A percentile compares a stretch with the other conserved stretches of the same genome.
Conservation (phyloP, 768 basidiomycete species). For the Suillus weaverae region DNA sequence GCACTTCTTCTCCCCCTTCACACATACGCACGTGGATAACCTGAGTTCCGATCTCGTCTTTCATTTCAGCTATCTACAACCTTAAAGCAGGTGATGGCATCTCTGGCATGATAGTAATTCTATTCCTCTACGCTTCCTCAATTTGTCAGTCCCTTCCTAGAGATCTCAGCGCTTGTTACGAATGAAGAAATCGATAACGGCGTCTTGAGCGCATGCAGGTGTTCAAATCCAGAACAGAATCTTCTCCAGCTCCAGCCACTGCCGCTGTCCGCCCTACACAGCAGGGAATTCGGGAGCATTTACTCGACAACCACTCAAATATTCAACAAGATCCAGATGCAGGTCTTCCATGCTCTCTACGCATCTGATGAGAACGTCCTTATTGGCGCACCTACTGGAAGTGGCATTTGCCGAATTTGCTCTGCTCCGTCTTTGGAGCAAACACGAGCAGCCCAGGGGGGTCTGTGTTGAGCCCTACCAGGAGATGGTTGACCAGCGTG, state of each 20-base stretch:
- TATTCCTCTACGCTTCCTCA: too few species aligned
- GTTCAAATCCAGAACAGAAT: too few species aligned
- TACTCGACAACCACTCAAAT: constrained; percentile 78
- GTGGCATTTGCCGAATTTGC: constrained; percentile 98
- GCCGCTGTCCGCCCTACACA: constrained; percentile 88
- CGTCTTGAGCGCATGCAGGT: too few species aligned
- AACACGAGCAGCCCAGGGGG: constrained; percentile 74
- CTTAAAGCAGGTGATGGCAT: too few species aligned
- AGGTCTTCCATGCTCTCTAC: constrained; percentile 97
- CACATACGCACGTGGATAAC: too few species aligned
- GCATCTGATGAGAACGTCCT: constrained; percentile 96
- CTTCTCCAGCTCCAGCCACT: constrained; percentile 91
- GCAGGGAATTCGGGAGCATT: constrained; percentile 86
- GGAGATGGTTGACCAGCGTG: constrained; percentile 93
- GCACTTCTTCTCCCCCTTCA: too few species aligned
- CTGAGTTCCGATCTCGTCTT: too few species aligned
- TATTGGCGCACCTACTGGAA: constrained; percentile 94
- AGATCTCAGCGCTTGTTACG: too few species aligned
- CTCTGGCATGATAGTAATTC: too few species aligned
- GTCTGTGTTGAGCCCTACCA: constrained; percentile 97
- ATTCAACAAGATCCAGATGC: constrained; percentile 99
- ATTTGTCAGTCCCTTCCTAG: too few species aligned
- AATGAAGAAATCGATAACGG: too few species aligned
- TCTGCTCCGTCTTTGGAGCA: constrained; percentile 89
- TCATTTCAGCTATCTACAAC: too few species aligned